phyloP scores from a whole-genome alignment of 306 rosid genomes.

The Ormosia semicastrata region DNA sequence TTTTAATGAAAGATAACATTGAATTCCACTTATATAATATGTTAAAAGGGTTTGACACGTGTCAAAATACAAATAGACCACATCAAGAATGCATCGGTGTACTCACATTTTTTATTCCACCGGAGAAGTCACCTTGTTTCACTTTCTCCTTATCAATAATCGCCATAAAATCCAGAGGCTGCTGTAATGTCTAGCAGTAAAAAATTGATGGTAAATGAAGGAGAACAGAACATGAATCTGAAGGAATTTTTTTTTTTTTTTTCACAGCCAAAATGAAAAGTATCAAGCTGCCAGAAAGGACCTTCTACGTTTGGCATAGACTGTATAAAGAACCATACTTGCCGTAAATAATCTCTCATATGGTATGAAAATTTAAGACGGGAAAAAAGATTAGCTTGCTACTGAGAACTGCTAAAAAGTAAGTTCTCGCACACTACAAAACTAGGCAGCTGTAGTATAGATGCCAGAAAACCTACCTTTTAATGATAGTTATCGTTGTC shows the following conservation, averaged over 20 bases:
- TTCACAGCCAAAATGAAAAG: too few species aligned
- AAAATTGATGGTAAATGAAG: background rate
- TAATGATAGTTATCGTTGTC: too few species aligned
- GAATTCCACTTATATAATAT: too few species aligned
- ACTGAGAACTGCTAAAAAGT: slow-evolving; percentile 37
- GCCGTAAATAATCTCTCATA: background rate
- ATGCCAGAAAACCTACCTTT: slow-evolving; percentile 5
- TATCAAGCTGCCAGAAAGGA: background rate
- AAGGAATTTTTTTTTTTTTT: background rate
- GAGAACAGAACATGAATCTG: background rate
- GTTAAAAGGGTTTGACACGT: too few species aligned
- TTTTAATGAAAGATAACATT: too few species aligned
- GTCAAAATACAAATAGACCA: too few species aligned
- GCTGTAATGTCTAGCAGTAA: background rate
- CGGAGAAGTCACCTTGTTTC: too few species aligned
- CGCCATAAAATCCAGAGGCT: background rate
- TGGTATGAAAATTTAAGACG: background rate
- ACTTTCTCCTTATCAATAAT: background rate
- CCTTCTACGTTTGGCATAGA: background rate
- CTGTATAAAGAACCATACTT: background rate
- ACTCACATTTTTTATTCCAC: too few species aligned
- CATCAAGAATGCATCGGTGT: too few species aligned
- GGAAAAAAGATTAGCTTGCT: background rate
- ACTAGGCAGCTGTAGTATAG: slow-evolving; percentile 39
- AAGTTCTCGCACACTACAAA: slow-evolving; percentile 47